Evolutionary conservation across 2,329 filamentous ascomycete species (phyloP).

Genomic region (Diaporthe eres): DNA sequence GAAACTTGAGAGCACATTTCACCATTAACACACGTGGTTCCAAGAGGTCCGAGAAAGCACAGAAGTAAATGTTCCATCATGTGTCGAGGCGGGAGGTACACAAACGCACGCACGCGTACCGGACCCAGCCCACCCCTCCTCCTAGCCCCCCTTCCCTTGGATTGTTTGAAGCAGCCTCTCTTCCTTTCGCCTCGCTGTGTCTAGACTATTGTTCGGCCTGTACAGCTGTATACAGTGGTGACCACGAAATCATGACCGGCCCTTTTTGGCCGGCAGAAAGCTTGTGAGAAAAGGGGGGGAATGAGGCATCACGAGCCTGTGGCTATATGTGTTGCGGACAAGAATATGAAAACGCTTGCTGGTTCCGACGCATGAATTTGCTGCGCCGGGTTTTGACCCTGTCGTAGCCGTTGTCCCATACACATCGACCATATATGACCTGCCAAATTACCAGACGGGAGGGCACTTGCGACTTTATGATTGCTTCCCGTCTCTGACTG

Average conservation of each 20-base stretch:
- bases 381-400: slow-evolving; percentile 23
- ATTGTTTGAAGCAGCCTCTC: slow-evolving; percentile 18
- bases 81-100: slow-evolving; percentile 32
- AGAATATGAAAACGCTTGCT: slow-evolving; percentile 26
- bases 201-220: slow-evolving; percentile 33
- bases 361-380: slow-evolving; percentile 30
- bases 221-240: slow-evolving; percentile 34
- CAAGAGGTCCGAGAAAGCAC: not conserved
- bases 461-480: slow-evolving; percentile 5
- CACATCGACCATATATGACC: slow-evolving; percentile 22
- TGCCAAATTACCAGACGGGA: not conserved
- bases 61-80: slow-evolving; percentile 38
- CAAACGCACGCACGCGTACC: not conserved
- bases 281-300: slow-evolving; percentile 10
- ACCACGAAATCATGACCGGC: slow-evolving; percentile 20
- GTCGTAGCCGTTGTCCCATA: slow-evolving; percentile 31
- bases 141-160: not conserved
- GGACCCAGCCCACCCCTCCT: not conserved
- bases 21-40: not conserved
- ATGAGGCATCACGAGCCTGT: slow-evolving; percentile 19
- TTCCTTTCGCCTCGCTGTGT: slow-evolving; percentile 34
- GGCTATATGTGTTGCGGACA: slow-evolving; percentile 31
- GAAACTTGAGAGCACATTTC: not conserved
- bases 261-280: slow-evolving; percentile 5
- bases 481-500: slow-evolving; percentile 25